phyloP scores from a whole-genome alignment of 305 asterid genomes.

The Solanum hybrid region DNA sequence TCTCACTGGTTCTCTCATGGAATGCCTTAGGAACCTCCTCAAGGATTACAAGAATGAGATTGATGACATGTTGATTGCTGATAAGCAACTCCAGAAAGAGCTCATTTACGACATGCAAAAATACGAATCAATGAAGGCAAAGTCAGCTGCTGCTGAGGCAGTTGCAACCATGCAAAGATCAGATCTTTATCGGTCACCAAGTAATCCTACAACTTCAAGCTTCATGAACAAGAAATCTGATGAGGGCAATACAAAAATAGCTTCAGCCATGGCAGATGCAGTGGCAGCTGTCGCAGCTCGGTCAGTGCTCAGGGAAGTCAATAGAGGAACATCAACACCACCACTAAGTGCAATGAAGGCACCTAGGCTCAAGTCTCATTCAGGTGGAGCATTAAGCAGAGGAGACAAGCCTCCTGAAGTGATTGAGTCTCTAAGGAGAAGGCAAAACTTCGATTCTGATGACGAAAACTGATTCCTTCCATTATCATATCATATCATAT shows the following conservation, averaged over 20 bases:
- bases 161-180: slow-evolving; percentile 43
- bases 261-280: slow-evolving; percentile 70
- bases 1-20: slow-evolving; percentile 85
- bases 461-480: slow-evolving; percentile 40
- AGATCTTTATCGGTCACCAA: slow-evolving; percentile 33
- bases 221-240: slow-evolving; percentile 18
- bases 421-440: slow-evolving; percentile 63
- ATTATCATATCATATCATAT: neutral
- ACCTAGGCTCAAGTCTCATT: slow-evolving; percentile 65
- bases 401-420: slow-evolving; percentile 46
- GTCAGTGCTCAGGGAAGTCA: slow-evolving; percentile 74
- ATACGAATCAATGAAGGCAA: slow-evolving; percentile 60
- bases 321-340: slow-evolving; percentile 45
- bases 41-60: slow-evolving; percentile 94
- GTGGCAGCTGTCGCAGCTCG: slow-evolving; percentile 57
- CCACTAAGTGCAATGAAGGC: slow-evolving; percentile 64
- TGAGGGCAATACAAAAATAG: slow-evolving; percentile 32
- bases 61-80: slow-evolving; percentile 79
- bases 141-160: slow-evolving; percentile 54
- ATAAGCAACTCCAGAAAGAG: slow-evolving; percentile 82
- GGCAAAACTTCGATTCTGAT: slow-evolving; percentile 69
- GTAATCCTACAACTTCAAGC: slow-evolving; percentile 12
- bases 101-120: slow-evolving; percentile 86
- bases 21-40: slow-evolving; percentile 79
- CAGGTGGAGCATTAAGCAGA: slow-evolving; percentile 3